A percentile compares a stretch with the other conserved stretches of the same genome.
Evolutionary conservation across 108 stramenopile species (phyloP).

Genomic region (Nitzschia inconspicua): DNA sequence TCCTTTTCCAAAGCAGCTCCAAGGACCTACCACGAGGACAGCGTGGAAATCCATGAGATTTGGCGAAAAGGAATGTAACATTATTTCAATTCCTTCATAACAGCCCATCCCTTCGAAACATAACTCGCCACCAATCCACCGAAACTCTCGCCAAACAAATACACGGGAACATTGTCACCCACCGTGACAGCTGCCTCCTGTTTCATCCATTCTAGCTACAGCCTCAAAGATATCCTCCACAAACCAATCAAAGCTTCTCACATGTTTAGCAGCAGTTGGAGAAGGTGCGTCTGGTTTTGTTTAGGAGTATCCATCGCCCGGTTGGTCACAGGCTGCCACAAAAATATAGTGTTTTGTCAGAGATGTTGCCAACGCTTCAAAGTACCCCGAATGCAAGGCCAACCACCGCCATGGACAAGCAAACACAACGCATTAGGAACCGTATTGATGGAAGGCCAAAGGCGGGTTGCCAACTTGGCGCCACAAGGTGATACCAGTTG

Average conservation of each 20-base stretch:
- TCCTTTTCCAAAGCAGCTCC: not conserved
- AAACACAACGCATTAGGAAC: slow-evolving; percentile 1
- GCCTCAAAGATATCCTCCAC: slow-evolving; percentile 11
- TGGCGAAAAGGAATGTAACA: too few relatives aligned
- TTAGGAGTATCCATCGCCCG: slow-evolving; percentile 16
- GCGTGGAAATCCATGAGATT: not conserved
- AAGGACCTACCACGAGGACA: not conserved
- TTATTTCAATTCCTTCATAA: not conserved
- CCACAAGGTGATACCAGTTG: slow-evolving; percentile 12
- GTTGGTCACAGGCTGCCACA: slow-evolving; percentile 16
- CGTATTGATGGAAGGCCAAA: slow-evolving; percentile 1
- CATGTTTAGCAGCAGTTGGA: slow-evolving; percentile 5
- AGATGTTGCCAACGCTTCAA: not conserved
- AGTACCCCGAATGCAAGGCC: slow-evolving; percentile 32
- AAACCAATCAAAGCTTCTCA: slow-evolving; percentile 13
- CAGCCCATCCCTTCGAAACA: too few relatives aligned
- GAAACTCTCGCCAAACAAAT: slow-evolving; percentile 25
- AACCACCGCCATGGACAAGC: slow-evolving; percentile 25
- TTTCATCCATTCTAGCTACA: not conserved
- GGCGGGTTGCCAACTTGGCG: slow-evolving; percentile 10
- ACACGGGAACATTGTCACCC: slow-evolving; percentile 5
- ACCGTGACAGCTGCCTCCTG: not conserved
- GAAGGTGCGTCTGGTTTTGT: slow-evolving; percentile 3
- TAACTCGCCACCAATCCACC: slow-evolving; percentile 9
- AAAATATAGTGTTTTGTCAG: slow-evolving; percentile 8